A percentile compares a stretch with the other conserved stretches of the same genome.
phyloP scores from a whole-genome alignment of 2,329 filamentous ascomycete genomes.

The Diaporthe capsici region DNA sequence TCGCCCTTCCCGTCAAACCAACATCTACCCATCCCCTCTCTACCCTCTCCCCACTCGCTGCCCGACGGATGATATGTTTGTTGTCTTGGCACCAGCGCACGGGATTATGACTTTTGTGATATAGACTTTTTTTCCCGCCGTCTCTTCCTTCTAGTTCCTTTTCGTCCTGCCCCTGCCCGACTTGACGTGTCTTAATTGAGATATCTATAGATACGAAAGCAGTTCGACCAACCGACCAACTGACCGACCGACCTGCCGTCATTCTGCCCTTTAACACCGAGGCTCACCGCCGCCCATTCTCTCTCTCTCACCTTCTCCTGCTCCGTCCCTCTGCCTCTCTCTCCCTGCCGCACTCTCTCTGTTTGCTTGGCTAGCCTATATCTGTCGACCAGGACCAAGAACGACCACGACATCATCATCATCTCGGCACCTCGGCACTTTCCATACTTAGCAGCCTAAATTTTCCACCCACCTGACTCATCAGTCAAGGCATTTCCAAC shows the following conservation, averaged over 20 bases:
- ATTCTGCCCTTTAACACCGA: not conserved
- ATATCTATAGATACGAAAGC: constrained; percentile 10
- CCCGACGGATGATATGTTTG: constrained; percentile 21
- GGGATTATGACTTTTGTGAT: constrained; percentile 24
- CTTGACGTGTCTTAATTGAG: constrained; percentile 3
- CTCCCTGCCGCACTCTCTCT: not conserved
- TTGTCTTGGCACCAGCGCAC: constrained; percentile 14
- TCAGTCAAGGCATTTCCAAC: constrained; percentile 11
- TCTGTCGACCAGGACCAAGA: not conserved
- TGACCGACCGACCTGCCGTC: not conserved
- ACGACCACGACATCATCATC: constrained; percentile 16
- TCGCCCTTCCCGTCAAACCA: not conserved
- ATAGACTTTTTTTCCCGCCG: constrained; percentile 20
- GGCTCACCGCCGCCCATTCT: not conserved
- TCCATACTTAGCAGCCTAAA: constrained; percentile 18
- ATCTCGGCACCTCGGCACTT: constrained; percentile 24
- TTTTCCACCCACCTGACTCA: constrained; percentile 23
- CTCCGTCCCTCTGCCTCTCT: not conserved
- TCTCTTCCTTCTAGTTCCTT: constrained; percentile 8
- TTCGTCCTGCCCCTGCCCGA: not conserved
- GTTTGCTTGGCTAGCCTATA: not conserved
- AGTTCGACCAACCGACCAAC: constrained; percentile 7
- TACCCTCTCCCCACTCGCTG: constrained; percentile 17
- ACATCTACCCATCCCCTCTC: not conserved
- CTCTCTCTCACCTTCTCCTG: not conserved